A percentile compares a stretch with the other conserved stretches of the same genome.
These are phyloP conservation scores for Rhizomucor miehei DNA, from an alignment of 371 early-diverging fungal genomes.

Conservation along the genomic window DNA sequence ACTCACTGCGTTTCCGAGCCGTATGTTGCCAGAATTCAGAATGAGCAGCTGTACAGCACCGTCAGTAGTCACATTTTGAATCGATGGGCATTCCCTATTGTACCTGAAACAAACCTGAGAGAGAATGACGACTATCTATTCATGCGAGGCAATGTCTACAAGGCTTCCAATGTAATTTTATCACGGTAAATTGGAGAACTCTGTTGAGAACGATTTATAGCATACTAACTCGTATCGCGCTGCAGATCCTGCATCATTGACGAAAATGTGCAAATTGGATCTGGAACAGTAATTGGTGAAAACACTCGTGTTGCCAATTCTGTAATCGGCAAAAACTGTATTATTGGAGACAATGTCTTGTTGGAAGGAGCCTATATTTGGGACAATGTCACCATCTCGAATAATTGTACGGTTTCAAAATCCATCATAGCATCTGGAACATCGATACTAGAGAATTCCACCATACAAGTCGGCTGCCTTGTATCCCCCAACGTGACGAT, in stretches of 20 bases:
- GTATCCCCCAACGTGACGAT: conserved; percentile 64
- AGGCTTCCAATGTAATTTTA: conserved; percentile 72
- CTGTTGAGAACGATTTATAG: no score
- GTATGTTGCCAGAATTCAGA: conserved; percentile 84
- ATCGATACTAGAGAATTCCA: conserved; percentile 61
- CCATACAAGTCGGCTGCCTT: conserved; percentile 68
- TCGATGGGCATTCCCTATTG: conserved; percentile 92
- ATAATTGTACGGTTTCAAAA: conserved; percentile 59
- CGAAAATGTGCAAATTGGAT: conserved; percentile 82
- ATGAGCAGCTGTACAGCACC: conserved; percentile 81
- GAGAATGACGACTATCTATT: conserved; percentile 69
- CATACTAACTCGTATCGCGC: background rate
- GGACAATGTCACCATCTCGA: conserved; percentile 70
- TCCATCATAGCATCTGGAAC: conserved; percentile 79
- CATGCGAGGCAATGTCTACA: conserved; percentile 81
- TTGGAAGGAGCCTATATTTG: conserved; percentile 84
- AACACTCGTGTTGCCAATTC: conserved; percentile 68
- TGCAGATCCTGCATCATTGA: conserved; percentile 71
- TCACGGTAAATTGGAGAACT: conserved; percentile 32
- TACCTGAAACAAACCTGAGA: conserved; percentile 82
- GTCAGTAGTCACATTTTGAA: conserved; percentile 86
- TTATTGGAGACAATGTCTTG: conserved; percentile 71
- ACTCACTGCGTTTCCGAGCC: conserved; percentile 71
- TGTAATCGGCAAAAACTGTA: conserved; percentile 82
- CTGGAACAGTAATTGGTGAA: conserved; percentile 74